Evolutionary conservation across 1,139 yeast genomes (phyloP), one percentile per base, ranked within the genome.

Genomic region (Suhomyces bokatorum): DNA sequence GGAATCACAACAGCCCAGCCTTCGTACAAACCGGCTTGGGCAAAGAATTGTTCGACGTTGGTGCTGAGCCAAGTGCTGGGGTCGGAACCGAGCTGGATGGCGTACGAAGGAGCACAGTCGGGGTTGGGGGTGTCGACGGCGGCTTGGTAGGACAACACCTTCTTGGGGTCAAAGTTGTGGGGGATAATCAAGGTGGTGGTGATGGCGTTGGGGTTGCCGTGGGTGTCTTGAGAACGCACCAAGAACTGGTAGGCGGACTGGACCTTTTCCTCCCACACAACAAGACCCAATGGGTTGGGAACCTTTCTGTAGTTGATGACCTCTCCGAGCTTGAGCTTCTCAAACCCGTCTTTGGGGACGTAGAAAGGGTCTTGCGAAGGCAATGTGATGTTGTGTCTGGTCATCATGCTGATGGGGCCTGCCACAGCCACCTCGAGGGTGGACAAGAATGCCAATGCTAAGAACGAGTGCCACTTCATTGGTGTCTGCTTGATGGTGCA

Each of bases 1-100:
- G 73, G 67, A 14, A 60, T 49, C 1, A 64, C 60, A 2, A 69
- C 68, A 40, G 58, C 60, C 56, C 62, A 69, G 17, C 74, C 74
- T 43, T 57, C 49, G 27, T 60, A 49, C 35, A 69, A 55, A 3
- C 50, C 49, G 9, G 35, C 29, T 17, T 44, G 47, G 26, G 53
- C 35, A 8, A 49, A 40, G 11, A 42, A 30, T 37, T 47, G 47
- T 34, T 53, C 57, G 24, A 43, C 28, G 20, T 43, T 43, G 16
- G 39, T 14, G 15, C 37, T 30, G 6, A 41, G 10, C 39, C 46
- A 43, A 6, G 41, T 26, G 6, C 6, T 29, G 3, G 51, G 42
- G 16, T 30, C 36, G 2, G 67, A 62, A 14, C 66, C 65, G 14
- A 49, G 49, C 37, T 50, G 50, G 22, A 64, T 53, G 1, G 64